Conservation (phyloP, 257 asterid species). For the Nemophila menziesii region DNA sequence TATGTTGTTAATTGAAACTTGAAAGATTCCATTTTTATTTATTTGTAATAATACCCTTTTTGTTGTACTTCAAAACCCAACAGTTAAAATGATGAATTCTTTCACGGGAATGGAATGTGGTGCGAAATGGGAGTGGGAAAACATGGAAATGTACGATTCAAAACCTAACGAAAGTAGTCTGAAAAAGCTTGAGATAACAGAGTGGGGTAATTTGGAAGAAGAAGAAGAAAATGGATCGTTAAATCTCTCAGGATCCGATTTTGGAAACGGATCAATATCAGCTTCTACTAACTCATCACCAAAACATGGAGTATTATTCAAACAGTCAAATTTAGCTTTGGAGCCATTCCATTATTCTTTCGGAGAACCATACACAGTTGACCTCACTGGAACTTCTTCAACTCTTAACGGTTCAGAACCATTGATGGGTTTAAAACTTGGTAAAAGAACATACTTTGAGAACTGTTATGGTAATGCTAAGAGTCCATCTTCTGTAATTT, state of each 20-base stretch:
- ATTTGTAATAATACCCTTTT: background rate
- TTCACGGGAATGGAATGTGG: constrained; percentile 64
- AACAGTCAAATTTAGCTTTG: constrained; percentile 32
- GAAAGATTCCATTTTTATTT: background rate
- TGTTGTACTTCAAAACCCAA: constrained; percentile 4
- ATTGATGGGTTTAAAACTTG: constrained; percentile 61
- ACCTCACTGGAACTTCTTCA: constrained; percentile 28
- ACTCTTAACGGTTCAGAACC: constrained; percentile 54
- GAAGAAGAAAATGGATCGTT: constrained; percentile 58
- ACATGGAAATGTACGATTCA: constrained; percentile 36
- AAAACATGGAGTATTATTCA: constrained; percentile 28
- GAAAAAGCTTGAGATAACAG: constrained; percentile 50
- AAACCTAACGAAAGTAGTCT: constrained; percentile 44
- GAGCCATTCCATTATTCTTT: constrained; percentile 26
- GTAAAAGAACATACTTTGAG: constrained; percentile 74
- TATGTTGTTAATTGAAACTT: background rate
- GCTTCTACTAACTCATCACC: constrained; percentile 65
- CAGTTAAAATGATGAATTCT: constrained; percentile 13
- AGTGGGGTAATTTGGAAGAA: constrained; percentile 58
- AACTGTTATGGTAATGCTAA: constrained; percentile 35
- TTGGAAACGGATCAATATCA: constrained; percentile 67
- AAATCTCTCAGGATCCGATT: constrained; percentile 52
- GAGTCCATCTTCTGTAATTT: constrained; percentile 32
- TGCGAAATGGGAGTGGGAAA: constrained; percentile 69
- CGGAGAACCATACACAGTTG: constrained; percentile 13